Evolutionary conservation across 2,329 filamentous ascomycete species (phyloP).

Genomic region (Cladorrhinum sp.): DNA sequence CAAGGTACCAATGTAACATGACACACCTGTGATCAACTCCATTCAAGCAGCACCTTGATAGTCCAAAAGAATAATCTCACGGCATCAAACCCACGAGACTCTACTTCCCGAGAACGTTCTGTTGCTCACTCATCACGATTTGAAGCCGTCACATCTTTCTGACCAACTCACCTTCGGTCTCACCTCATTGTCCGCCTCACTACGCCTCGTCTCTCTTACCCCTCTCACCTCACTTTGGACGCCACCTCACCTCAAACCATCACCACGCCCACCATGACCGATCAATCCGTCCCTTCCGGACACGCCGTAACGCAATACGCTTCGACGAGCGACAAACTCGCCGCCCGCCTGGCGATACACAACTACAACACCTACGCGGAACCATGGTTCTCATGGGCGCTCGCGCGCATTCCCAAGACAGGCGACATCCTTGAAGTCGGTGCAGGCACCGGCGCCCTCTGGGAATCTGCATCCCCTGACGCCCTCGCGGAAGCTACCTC

Average conservation of each 20-base stretch:
- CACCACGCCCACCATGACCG: background rate
- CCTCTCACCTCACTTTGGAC: no score
- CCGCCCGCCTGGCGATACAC: conserved; percentile 12
- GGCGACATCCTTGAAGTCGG: conserved; percentile 13
- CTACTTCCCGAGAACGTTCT: background rate
- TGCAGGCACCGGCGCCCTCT: conserved; percentile 13
- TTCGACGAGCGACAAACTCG: conserved; percentile 9
- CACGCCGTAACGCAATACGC: conserved; percentile 12
- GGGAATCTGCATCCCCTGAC: background rate
- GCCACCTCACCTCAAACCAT: background rate
- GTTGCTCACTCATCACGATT: background rate
- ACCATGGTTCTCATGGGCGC: conserved; percentile 11
- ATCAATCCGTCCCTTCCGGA: background rate
- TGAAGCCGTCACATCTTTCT: background rate
- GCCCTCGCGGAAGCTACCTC: background rate
- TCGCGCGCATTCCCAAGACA: conserved; percentile 5
- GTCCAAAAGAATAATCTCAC: background rate
- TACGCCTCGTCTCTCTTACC: background rate
- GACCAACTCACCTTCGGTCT: background rate
- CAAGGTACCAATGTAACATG: background rate
- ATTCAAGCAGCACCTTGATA: conserved; percentile 1
- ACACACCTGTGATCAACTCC: background rate
- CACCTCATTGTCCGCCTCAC: background rate
- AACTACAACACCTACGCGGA: conserved; percentile 7
- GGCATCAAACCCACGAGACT: background rate